These are phyloP conservation scores for Botrytis hyacinthi DNA, from an alignment of 2,329 filamentous ascomycete species.

Conservation along the genomic window DNA sequence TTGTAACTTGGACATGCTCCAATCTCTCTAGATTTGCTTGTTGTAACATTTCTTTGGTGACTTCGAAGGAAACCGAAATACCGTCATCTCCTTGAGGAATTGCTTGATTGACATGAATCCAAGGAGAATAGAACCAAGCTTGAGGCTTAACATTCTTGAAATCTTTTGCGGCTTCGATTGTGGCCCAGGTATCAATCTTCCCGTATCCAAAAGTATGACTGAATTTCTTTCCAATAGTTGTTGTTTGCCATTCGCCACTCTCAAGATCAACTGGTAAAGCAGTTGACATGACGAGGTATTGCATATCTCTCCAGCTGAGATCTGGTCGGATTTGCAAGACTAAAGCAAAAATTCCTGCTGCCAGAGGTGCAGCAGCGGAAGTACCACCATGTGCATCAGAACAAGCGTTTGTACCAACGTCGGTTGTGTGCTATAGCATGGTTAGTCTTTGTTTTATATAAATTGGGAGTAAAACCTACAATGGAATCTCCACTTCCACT, in stretches of 20 bases:
- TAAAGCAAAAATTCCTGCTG: slow-evolving; percentile 87
- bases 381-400: slow-evolving; percentile 86
- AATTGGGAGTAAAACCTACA: slow-evolving; percentile 43
- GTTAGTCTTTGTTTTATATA: slow-evolving; percentile 27
- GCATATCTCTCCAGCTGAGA: slow-evolving; percentile 88
- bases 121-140: slow-evolving; percentile 90
- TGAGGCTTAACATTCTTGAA: slow-evolving; percentile 93
- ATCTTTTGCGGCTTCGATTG: slow-evolving; percentile 80
- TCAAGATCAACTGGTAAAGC: slow-evolving; percentile 77
- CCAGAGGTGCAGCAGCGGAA: slow-evolving; percentile 89
- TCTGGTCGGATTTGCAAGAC: slow-evolving; percentile 83
- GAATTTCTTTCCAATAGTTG: slow-evolving; percentile 77
- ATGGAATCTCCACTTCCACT: slow-evolving; percentile 87
- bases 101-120: slow-evolving; percentile 81
- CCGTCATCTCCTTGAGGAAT: slow-evolving; percentile 86
- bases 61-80: slow-evolving; percentile 73
- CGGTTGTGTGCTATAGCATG: slow-evolving; percentile 72
- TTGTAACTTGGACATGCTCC: slow-evolving; percentile 95
- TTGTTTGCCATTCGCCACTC: slow-evolving; percentile 75
- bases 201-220: slow-evolving; percentile 96
- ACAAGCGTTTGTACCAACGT: slow-evolving; percentile 81
- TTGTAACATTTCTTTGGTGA: slow-evolving; percentile 78
- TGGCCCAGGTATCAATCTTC: slow-evolving; percentile 83
- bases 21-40: slow-evolving; percentile 79
- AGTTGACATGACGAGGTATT: slow-evolving; percentile 84